Percentiles rank a stretch among this genome's conserved stretches.
phyloP scores from a whole-genome alignment of 148 eudicot genomes.

The Camellia sinensis region DNA sequence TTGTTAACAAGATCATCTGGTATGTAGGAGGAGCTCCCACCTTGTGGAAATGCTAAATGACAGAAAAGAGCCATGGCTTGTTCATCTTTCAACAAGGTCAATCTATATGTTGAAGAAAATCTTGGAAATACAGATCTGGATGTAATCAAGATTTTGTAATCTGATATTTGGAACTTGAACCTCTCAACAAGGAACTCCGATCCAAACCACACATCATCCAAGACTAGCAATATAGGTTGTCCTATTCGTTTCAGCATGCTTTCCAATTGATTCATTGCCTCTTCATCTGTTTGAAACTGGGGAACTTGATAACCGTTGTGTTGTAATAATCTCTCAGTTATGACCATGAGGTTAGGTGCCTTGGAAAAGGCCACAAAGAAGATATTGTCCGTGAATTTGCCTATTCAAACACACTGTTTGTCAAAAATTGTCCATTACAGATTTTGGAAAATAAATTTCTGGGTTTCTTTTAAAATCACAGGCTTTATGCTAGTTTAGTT shows the following conservation, averaged over 20 bases:
- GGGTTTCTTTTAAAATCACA: too few species aligned
- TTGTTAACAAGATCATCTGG: slow-evolving; percentile 22
- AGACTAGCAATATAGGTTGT: slow-evolving; percentile 27
- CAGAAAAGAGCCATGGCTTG: slow-evolving; percentile 31
- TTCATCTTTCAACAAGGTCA: slow-evolving; percentile 22
- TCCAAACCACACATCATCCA: slow-evolving; percentile 40
- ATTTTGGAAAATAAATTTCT: not conserved
- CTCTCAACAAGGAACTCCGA: slow-evolving; percentile 23
- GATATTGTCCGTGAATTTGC: slow-evolving; percentile 23
- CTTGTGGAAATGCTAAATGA: slow-evolving; percentile 24
- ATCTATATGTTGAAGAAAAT: slow-evolving; percentile 17
- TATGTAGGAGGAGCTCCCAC: slow-evolving; percentile 9
- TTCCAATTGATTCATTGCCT: slow-evolving; percentile 28
- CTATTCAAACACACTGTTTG: slow-evolving; percentile 12
- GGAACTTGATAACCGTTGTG: slow-evolving; percentile 8
- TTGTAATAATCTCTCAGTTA: slow-evolving; percentile 18
- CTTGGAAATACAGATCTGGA: slow-evolving; percentile 29
- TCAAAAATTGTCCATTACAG: too few species aligned
- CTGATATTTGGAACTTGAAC: slow-evolving; percentile 16
- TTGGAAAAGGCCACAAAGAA: slow-evolving; percentile 35
- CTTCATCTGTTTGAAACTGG: slow-evolving; percentile 29
- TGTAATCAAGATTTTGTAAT: slow-evolving; percentile 32
- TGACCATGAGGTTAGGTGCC: slow-evolving; percentile 19
- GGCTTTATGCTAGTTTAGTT: too few species aligned
- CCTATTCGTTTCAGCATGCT: slow-evolving; percentile 16